A percentile compares a stretch with the other conserved stretches of the same genome.
These are phyloP conservation scores for Tulasnella sp. DNA, from an alignment of 768 basidiomycete species.

Conservation along the genomic window DNA sequence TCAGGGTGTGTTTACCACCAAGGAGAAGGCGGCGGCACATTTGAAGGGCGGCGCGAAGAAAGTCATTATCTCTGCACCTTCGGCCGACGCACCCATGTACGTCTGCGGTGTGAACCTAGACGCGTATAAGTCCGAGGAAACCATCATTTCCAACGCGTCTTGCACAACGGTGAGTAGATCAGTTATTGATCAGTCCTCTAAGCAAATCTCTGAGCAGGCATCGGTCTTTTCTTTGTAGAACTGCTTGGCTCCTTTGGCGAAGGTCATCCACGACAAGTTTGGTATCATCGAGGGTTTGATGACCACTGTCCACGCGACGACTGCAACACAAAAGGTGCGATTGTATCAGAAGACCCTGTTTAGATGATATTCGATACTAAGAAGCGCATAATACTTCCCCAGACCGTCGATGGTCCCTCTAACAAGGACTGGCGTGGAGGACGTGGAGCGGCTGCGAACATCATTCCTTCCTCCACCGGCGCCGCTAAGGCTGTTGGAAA, in stretches of 20 bases:
- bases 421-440: constrained; percentile 97
- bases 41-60: constrained; percentile 99
- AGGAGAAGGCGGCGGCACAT: constrained; percentile 84
- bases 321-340: constrained; percentile 68
- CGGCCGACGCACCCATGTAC: constrained; percentile 93
- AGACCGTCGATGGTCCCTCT: constrained; percentile 87
- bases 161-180: constrained; percentile 63
- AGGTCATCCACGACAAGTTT: constrained; percentile 95
- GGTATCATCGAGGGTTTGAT: constrained; percentile 95
- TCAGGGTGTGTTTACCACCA: constrained; percentile 94
- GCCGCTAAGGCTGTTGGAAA: constrained; percentile 99
- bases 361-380: neutral
- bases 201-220: neutral
- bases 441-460: constrained; percentile 93
- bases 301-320: constrained; percentile 97
- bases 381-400: constrained; percentile 1
- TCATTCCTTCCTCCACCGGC: constrained; percentile 98
- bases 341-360: constrained; percentile 3
- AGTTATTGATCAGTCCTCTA: neutral
- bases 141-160: constrained; percentile 95
- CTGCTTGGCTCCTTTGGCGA: constrained; percentile 98
- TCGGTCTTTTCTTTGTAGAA: constrained; percentile 33
- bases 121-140: constrained; percentile 76
- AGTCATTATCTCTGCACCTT: constrained; percentile 98
- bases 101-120: constrained; percentile 95